Evolutionary conservation across 202 grass and related monocot species (phyloP).

Genomic region (Setaria viridis): DNA sequence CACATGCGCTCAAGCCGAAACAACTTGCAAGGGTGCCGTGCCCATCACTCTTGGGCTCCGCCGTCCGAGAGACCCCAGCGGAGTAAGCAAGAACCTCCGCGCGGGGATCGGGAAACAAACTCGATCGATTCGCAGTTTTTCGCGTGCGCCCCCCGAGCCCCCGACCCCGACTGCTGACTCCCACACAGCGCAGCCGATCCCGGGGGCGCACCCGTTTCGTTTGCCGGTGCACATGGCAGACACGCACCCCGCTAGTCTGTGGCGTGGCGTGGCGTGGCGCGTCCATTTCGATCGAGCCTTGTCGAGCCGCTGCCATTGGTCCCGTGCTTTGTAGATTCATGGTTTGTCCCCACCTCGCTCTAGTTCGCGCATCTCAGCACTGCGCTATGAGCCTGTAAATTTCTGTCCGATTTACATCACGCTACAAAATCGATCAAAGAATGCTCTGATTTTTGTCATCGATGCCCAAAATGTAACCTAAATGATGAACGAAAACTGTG

Average conservation of each 20-base stretch:
- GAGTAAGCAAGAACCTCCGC: neutral
- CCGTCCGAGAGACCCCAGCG: neutral
- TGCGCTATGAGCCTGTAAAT: neutral
- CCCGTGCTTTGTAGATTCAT: neutral
- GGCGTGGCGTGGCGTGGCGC: neutral
- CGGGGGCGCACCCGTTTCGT: slow-evolving; percentile 25
- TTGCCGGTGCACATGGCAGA: slow-evolving; percentile 33
- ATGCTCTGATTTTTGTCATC: neutral
- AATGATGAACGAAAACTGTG: too few relatives aligned
- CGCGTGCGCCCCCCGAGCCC: neutral
- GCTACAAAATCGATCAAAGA: neutral
- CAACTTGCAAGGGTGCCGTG: slow-evolving; percentile 44
- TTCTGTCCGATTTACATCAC: neutral
- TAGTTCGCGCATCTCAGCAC: neutral
- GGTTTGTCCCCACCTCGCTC: neutral
- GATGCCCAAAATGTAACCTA: too few relatives aligned
- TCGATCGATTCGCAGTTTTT: neutral
- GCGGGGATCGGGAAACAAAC: slow-evolving; percentile 8
- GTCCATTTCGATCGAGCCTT: neutral
- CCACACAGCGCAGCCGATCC: slow-evolving; percentile 29
- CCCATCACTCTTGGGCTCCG: slow-evolving; percentile 35
- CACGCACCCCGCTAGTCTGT: slow-evolving; percentile 1
- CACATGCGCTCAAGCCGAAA: neutral
- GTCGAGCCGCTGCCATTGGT: slow-evolving; percentile 1
- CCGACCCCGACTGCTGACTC: neutral